A percentile compares a stretch with the other conserved stretches of the same genome.
These are phyloP conservation scores for Xylaria grammica DNA, from an alignment of 495 filamentous ascomycete genomes.

Conservation along the genomic window DNA sequence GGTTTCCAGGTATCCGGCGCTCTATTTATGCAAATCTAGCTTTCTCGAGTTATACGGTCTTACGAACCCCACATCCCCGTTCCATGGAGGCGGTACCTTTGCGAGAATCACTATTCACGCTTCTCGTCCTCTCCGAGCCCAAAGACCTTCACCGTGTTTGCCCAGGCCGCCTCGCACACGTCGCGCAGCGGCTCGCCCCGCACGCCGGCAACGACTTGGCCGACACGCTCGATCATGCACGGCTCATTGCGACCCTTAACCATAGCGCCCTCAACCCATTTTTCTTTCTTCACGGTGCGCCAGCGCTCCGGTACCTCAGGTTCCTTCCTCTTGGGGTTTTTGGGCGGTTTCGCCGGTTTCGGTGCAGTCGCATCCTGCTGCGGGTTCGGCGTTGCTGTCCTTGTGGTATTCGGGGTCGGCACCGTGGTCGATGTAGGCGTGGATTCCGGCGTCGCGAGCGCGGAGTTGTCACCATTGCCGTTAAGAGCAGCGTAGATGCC, in stretches of 20 bases:
- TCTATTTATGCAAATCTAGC: too few species aligned
- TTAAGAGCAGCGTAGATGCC: constrained; percentile 8
- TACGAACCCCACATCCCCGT: neutral
- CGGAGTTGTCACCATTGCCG: constrained; percentile 1
- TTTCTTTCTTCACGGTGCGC: constrained; percentile 86
- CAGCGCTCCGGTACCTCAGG: constrained; percentile 53
- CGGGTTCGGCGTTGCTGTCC: constrained; percentile 27
- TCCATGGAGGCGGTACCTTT: neutral
- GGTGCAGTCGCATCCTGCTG: constrained; percentile 23
- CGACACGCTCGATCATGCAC: constrained; percentile 81
- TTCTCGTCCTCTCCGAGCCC: constrained; percentile 60
- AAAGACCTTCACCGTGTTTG: constrained; percentile 82
- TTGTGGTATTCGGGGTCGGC: constrained; percentile 24
- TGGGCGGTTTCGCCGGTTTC: constrained; percentile 36
- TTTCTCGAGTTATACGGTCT: neutral
- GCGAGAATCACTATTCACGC: neutral
- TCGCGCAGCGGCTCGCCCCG: constrained; percentile 81
- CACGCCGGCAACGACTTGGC: constrained; percentile 79
- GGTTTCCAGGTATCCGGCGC: too few species aligned
- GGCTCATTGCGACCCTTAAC: constrained; percentile 94
- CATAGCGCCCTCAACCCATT: constrained; percentile 79
- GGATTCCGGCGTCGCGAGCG: constrained; percentile 15
- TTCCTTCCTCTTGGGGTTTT: constrained; percentile 52
- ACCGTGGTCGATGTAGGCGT: constrained; percentile 14
- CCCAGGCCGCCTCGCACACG: constrained; percentile 86